Conservation (phyloP, 2,329 filamentous ascomycete genomes). For the Xylariaceae sp. region DNA sequence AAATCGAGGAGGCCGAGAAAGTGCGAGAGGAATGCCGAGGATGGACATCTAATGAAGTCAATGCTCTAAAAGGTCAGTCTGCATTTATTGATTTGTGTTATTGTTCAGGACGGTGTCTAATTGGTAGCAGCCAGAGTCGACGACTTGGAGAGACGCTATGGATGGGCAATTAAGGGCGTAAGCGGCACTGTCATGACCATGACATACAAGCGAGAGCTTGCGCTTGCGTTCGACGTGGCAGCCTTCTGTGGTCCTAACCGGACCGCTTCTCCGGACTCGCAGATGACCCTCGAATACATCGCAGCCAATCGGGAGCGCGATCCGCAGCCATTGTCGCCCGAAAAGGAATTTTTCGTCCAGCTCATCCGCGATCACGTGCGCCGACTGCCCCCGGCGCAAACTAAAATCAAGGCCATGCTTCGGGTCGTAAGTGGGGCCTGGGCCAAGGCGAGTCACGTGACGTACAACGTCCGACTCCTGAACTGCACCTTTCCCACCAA, state of each 20-base stretch:
- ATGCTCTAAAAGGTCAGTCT: constrained; percentile 64
- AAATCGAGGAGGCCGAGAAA: constrained; percentile 78
- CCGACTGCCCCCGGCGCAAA: constrained; percentile 50
- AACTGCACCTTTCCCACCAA: constrained; percentile 60
- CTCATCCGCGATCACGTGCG: constrained; percentile 65
- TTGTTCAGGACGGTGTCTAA: constrained; percentile 32
- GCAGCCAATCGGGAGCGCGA: constrained; percentile 52
- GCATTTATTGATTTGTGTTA: not conserved
- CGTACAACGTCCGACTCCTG: constrained; percentile 56
- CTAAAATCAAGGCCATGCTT: constrained; percentile 54
- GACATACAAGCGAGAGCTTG: constrained; percentile 66
- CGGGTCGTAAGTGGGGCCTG: constrained; percentile 56
- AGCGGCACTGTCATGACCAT: constrained; percentile 62
- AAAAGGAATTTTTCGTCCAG: constrained; percentile 71
- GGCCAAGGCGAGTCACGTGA: constrained; percentile 57
- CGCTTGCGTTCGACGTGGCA: constrained; percentile 64
- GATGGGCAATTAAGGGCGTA: constrained; percentile 67
- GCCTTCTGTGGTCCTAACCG: constrained; percentile 43
- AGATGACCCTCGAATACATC: constrained; percentile 67
- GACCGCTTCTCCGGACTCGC: constrained; percentile 37
- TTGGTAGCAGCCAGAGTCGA: constrained; percentile 55
- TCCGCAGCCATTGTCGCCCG: constrained; percentile 52
- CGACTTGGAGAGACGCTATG: constrained; percentile 58
- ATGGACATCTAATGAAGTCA: constrained; percentile 80
- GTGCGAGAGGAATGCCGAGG: constrained; percentile 83